Evolutionary conservation across 768 basidiomycete species (phyloP).

Genomic region (Rhodotorula paludigena): DNA sequence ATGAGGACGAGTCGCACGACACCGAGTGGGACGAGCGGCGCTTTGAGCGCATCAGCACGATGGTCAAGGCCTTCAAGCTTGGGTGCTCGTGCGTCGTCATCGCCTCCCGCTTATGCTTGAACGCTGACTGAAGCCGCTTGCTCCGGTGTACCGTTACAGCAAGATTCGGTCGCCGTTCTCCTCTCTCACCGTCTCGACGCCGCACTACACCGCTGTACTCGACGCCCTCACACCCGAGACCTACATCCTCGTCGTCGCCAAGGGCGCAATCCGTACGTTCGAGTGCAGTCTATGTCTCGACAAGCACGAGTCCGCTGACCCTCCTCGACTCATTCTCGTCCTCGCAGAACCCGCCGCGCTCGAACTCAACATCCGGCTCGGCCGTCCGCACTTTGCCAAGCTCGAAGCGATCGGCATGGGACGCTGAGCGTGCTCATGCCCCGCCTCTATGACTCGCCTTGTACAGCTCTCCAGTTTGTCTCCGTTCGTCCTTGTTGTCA

Average conservation of each 20-base stretch:
- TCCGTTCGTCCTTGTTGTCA: no score
- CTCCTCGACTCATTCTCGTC: background rate
- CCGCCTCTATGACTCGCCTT: no score
- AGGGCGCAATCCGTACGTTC: conserved; percentile 2
- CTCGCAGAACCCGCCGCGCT: conserved; percentile 75
- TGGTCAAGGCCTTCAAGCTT: conserved; percentile 92
- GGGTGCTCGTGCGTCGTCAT: conserved; percentile 63
- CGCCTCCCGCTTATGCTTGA: background rate
- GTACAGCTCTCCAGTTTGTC: no score
- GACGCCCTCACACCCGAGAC: conserved; percentile 91
- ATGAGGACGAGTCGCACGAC: conserved; percentile 48
- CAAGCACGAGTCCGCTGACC: background rate
- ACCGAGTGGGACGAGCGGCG: conserved; percentile 48
- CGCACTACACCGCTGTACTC: conserved; percentile 79
- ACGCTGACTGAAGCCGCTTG: background rate
- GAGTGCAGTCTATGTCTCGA: no score
- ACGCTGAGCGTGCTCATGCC: no score
- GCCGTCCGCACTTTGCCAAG: conserved; percentile 80
- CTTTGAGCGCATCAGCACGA: conserved; percentile 59
- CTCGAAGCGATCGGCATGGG: conserved; percentile 57
- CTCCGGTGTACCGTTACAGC: conserved; percentile 20
- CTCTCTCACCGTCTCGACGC: conserved; percentile 76
- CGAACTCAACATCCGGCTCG: conserved; percentile 79
- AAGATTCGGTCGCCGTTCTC: conserved; percentile 72
- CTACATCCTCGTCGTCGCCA: conserved; percentile 77